Evolutionary conservation across 2,329 filamentous ascomycete genomes (phyloP).

Genomic region (Cytospora paraplurivora): DNA sequence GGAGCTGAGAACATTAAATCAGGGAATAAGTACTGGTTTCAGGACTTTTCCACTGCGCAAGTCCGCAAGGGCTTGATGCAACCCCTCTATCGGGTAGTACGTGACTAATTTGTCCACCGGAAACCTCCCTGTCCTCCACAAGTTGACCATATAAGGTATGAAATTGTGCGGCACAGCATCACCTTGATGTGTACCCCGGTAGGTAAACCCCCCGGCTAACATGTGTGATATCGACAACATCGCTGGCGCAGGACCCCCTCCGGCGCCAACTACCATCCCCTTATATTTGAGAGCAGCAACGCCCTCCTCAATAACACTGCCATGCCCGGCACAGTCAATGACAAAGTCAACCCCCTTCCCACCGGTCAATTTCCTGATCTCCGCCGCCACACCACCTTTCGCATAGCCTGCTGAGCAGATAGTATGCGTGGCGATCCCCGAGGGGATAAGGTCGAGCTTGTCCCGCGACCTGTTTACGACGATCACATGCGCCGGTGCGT

Average conservation of each 20-base stretch:
- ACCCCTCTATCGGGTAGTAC: constrained; percentile 11
- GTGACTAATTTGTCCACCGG: constrained; percentile 14
- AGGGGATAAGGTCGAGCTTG: constrained; percentile 22
- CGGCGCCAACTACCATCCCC: constrained; percentile 20
- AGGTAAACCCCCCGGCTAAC: constrained; percentile 14
- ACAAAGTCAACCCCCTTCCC: constrained; percentile 14
- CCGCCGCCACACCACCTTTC: constrained; percentile 12
- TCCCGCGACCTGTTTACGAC: constrained; percentile 20
- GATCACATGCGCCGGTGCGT: constrained; percentile 10
- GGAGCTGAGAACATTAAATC: no score
- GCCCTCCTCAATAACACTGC: constrained; percentile 17
- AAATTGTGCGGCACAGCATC: constrained; percentile 18
- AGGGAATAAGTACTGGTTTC: constrained; percentile 4
- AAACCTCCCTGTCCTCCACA: constrained; percentile 19
- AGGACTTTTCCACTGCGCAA: constrained; percentile 3
- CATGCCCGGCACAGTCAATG: constrained; percentile 24
- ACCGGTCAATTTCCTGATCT: not conserved
- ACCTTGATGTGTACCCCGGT: constrained; percentile 25
- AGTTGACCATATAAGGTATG: constrained; percentile 18
- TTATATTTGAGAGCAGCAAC: constrained; percentile 4
- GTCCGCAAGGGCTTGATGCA: constrained; percentile 3
- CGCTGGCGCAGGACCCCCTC: constrained; percentile 1
- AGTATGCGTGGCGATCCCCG: constrained; percentile 6
- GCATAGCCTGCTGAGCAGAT: constrained; percentile 9
- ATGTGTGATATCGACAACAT: constrained; percentile 5